Percentiles rank a stretch among this genome's conserved stretches.
Conservation (phyloP, 768 basidiomycete genomes). For the Termitomyces sp. region DNA sequence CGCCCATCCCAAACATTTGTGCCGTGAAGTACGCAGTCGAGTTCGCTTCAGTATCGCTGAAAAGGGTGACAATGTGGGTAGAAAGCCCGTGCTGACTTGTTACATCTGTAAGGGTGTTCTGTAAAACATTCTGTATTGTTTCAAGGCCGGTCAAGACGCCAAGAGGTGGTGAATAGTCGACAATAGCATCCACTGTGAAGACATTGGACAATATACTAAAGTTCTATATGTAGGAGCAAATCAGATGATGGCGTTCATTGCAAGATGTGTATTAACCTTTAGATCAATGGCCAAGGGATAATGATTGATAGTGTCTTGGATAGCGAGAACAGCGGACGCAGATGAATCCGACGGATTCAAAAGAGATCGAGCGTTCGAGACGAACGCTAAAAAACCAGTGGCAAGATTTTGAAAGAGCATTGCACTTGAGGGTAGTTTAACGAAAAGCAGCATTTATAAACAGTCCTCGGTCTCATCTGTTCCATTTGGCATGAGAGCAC, state of each 20-base stretch:
- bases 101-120: background rate
- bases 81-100: background rate
- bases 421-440: background rate
- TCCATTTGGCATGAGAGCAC: no score
- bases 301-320: background rate
- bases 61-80: background rate
- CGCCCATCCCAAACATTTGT: background rate
- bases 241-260: background rate
- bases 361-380: background rate
- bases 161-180: background rate
- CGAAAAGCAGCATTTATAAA: no score
- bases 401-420: background rate
- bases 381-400: background rate
- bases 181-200: background rate
- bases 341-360: background rate
- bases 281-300: background rate
- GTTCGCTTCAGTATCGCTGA: no score
- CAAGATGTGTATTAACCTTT: background rate
- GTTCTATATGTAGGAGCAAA: background rate
- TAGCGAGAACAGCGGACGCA: background rate
- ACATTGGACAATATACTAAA: no score
- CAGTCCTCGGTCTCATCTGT: no score
- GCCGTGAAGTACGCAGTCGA: background rate
- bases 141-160: background rate
- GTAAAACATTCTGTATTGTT: background rate